These are phyloP conservation scores for Aphanocladium album DNA, from an alignment of 2,329 filamentous ascomycete genomes.

Conservation along the genomic window DNA sequence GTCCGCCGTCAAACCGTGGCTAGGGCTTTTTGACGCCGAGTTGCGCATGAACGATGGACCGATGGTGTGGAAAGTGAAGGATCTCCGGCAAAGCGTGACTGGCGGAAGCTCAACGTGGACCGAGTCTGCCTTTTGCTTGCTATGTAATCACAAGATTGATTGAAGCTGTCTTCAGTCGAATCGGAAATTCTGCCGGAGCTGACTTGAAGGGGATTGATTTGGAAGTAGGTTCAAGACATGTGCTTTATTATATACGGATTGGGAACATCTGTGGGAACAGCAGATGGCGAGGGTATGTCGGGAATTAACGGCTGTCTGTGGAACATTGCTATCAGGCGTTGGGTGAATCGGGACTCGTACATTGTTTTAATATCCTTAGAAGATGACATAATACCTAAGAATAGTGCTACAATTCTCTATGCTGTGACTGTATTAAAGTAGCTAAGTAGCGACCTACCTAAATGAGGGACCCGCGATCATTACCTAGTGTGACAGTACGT, in stretches of 20 bases:
- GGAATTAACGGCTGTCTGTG: background rate
- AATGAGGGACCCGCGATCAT: background rate
- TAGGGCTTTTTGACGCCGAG: slow-evolving; percentile 46
- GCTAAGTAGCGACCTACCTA: background rate
- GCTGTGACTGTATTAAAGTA: background rate
- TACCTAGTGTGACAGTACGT: background rate
- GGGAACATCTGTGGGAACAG: background rate
- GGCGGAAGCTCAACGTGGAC: slow-evolving; percentile 50
- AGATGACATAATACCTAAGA: background rate
- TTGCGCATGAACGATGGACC: slow-evolving; percentile 43
- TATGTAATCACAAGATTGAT: slow-evolving; percentile 45
- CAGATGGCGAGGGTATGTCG: background rate
- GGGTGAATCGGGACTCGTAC: background rate
- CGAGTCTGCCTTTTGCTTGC: slow-evolving; percentile 44
- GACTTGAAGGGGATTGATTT: background rate
- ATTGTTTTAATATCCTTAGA: background rate
- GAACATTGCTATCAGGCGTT: background rate
- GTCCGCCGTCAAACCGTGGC: slow-evolving; percentile 40
- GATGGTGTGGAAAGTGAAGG: slow-evolving; percentile 46
- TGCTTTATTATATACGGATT: background rate
- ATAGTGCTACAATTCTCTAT: background rate
- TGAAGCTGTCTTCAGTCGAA: slow-evolving; percentile 18
- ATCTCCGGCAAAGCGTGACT: slow-evolving; percentile 42
- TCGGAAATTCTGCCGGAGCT: background rate
- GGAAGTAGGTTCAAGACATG: background rate